These are phyloP conservation scores for Schwanniomyces occidentalis DNA, from an alignment of 805 yeast genomes.

Conservation along the genomic window DNA sequence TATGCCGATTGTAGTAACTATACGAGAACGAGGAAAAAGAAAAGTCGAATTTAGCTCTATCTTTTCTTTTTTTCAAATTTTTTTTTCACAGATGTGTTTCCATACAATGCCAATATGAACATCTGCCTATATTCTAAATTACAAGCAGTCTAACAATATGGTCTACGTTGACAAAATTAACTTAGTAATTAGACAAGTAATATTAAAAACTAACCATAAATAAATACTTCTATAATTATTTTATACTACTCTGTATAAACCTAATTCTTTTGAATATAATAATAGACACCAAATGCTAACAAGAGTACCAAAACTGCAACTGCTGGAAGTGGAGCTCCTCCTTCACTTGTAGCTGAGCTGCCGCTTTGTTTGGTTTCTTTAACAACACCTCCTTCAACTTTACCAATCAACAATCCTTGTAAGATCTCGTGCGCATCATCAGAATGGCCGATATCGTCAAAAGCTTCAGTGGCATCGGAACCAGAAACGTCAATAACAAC, in stretches of 20 bases:
- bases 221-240: too few species aligned
- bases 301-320: conserved; percentile 37
- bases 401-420: conserved; percentile 70
- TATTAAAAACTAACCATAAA: too few species aligned
- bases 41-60: too few species aligned
- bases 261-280: conserved; percentile 15
- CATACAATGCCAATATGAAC: too few species aligned
- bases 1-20: too few species aligned
- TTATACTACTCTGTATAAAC: not conserved
- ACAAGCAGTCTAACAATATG: too few species aligned
- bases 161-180: too few species aligned
- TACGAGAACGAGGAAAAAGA: too few species aligned
- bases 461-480: conserved; percentile 46
- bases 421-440: conserved; percentile 89
- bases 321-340: conserved; percentile 26
- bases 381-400: conserved; percentile 62
- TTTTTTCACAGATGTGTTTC: too few species aligned
- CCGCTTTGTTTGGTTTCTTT: conserved; percentile 15
- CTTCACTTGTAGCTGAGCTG: conserved; percentile 14
- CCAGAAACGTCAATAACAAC: conserved; percentile 46
- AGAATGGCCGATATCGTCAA: conserved; percentile 90
- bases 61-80: too few species aligned
- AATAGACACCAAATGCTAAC: conserved; percentile 46
- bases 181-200: too few species aligned
- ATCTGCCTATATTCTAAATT: too few species aligned